Evolutionary conservation across 768 basidiomycete species (phyloP), one percentile per base, ranked within the genome.

Genomic region (Mycena amicta): DNA sequence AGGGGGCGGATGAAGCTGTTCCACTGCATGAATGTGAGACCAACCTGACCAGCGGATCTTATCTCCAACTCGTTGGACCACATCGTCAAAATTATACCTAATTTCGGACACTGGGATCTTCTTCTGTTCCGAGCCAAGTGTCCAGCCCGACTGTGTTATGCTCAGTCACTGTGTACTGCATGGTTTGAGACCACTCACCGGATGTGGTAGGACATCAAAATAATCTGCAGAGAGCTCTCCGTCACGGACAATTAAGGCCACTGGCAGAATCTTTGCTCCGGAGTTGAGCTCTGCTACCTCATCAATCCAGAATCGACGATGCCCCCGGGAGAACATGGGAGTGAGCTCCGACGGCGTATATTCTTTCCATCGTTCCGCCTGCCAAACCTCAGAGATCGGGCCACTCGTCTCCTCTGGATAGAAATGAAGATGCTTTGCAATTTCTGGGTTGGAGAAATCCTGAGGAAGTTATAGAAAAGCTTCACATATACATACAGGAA

Each of bases 391-490:
- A 16, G 64, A 60, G 25, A 60, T 45, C n/a, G 60, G 41, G 33
- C 33, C 33, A 18, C 18, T 37, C 1, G 60, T 47, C 29, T 67
- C 55, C 51, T 72, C 71, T 12, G 71, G 69, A 56, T 68, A 70
- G 4, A 66, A 49, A 22, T 62, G 64, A 0, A 72, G 29, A 41
- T 67, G 63, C n/a, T 41, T 22, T 4, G 61, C 55, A 5, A 71
- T 60, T 26, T 55, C 33, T 0, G 63, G 67, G 52, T 66, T 66
- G 0, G 65, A 66, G 56, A 60, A 70, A 40, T 72, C 71, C 72
- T 71, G 57, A n/a, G n/a, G n/a, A n/a, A n/a, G n/a, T n/a, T n/a
- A n/a, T n/a, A n/a, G n/a, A n/a, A n/a, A n/a, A n/a, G n/a, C n/a
- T n/a, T n/a, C n/a, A n/a, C n/a, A n/a, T n/a, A n/a, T n/a, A n/a